These are phyloP conservation scores for Paulinella micropora DNA, from an alignment of 78 protist species.

Conservation along the genomic window DNA sequence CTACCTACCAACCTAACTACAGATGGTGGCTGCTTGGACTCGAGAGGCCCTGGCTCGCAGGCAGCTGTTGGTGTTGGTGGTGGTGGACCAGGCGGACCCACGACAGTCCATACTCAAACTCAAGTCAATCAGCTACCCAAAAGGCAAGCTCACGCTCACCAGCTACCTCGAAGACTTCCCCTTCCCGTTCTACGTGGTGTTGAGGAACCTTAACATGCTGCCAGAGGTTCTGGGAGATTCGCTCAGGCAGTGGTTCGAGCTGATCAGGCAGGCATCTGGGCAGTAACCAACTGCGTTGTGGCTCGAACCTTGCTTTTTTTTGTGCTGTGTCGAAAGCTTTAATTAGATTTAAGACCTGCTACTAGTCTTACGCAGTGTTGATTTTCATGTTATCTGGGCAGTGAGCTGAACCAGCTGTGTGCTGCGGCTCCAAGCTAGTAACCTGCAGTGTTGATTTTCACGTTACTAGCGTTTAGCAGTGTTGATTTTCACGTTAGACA, in stretches of 20 bases:
- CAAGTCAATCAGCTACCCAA: slow-evolving; percentile 20
- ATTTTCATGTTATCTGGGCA: not conserved
- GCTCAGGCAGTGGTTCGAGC: slow-evolving; percentile 89
- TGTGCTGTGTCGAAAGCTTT: not conserved
- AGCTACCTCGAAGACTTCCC: slow-evolving; percentile 73
- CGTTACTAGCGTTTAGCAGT: no score
- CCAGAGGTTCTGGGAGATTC: slow-evolving; percentile 80
- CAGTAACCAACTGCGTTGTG: no score
- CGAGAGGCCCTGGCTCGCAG: slow-evolving; percentile 20
- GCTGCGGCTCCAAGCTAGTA: not conserved
- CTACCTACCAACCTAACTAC: not conserved
- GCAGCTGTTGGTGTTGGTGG: slow-evolving; percentile 53
- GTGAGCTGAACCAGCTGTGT: not conserved
- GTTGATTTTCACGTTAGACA: no score
- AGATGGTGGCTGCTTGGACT: slow-evolving; percentile 35
- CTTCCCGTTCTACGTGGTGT: slow-evolving; percentile 76
- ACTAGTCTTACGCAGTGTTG: not conserved
- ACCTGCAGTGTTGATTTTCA: no score
- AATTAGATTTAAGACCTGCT: not conserved
- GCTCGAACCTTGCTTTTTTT: not conserved
- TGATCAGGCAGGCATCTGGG: not conserved
- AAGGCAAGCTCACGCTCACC: slow-evolving; percentile 30
- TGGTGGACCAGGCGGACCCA: slow-evolving; percentile 42
- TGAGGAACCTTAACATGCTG: slow-evolving; percentile 63
- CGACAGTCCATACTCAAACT: slow-evolving; percentile 26